These are phyloP conservation scores for Aegilops tauschii DNA, from an alignment of 176 grass and related monocot species.

Conservation along the genomic window DNA sequence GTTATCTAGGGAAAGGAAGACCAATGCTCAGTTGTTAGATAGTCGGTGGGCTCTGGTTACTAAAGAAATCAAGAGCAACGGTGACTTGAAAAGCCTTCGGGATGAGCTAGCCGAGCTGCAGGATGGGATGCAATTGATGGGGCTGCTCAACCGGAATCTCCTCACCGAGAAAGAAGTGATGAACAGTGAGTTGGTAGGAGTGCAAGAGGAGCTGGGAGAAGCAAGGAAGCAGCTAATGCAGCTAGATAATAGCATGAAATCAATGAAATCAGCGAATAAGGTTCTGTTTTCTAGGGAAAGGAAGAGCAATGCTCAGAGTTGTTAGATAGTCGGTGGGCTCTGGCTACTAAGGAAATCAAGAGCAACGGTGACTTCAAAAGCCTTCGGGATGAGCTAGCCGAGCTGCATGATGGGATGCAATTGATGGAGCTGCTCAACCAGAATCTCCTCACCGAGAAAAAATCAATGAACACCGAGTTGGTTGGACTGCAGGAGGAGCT, in stretches of 20 bases:
- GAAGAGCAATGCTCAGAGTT: neutral
- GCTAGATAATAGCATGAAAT: too few relatives aligned
- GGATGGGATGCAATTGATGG: neutral
- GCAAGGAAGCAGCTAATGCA: neutral
- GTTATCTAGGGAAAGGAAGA: neutral
- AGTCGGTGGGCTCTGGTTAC: neutral
- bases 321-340: neutral
- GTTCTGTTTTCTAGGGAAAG: neutral
- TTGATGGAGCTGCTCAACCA: neutral
- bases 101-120: neutral
- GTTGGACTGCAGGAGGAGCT: neutral
- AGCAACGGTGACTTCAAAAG: neutral
- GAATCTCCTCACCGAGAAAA: neutral
- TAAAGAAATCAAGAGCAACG: neutral
- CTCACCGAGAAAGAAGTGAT: too few relatives aligned
- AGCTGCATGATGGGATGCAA: neutral
- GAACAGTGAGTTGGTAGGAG: too few relatives aligned
- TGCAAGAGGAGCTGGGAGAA: neutral
- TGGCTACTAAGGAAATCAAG: neutral
- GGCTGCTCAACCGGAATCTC: neutral
- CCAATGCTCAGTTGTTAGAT: neutral
- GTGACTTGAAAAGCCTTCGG: neutral
- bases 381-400: neutral
- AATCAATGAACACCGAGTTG: too few relatives aligned
- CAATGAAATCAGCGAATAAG: neutral